phyloP scores from a whole-genome alignment of 1,284 basidiomycete genomes.

The Trichosporon asahii region DNA sequence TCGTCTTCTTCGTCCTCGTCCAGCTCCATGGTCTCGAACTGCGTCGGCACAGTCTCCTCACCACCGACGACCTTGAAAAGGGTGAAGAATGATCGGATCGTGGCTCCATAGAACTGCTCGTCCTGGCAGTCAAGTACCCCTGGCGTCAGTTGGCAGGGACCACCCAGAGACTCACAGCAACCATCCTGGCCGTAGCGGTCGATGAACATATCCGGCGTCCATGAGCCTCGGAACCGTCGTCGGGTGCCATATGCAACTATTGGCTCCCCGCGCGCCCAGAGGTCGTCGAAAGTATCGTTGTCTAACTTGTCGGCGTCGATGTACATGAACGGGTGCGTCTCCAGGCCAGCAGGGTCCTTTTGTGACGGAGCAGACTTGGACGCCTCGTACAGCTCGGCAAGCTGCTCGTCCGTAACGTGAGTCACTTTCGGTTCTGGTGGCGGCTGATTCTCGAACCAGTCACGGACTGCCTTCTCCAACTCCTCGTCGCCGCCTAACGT shows the following conservation, averaged over 20 bases:
- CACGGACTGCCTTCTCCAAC: slow-evolving; percentile 14
- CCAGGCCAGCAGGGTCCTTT: slow-evolving; percentile 40
- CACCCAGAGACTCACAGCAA: slow-evolving; percentile 55
- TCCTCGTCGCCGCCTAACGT: slow-evolving; percentile 29
- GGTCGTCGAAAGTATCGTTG: slow-evolving; percentile 61
- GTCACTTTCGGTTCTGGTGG: not conserved
- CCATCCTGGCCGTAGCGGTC: slow-evolving; percentile 63
- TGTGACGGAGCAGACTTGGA: slow-evolving; percentile 16
- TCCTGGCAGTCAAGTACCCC: slow-evolving; percentile 75
- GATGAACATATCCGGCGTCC: slow-evolving; percentile 79
- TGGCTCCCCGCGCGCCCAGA: slow-evolving; percentile 72
- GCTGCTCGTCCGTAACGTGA: slow-evolving; percentile 16
- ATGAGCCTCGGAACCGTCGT: slow-evolving; percentile 63
- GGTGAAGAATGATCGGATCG: slow-evolving; percentile 74
- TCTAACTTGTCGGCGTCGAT: slow-evolving; percentile 60
- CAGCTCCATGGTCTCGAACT: not conserved
- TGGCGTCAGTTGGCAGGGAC: slow-evolving; percentile 18
- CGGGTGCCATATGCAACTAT: slow-evolving; percentile 69
- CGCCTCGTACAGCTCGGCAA: slow-evolving; percentile 27
- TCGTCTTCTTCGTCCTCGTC: not conserved
- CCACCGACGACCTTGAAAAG: slow-evolving; percentile 64
- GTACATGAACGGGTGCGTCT: slow-evolving; percentile 39
- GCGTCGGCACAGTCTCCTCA: not conserved
- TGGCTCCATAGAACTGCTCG: slow-evolving; percentile 61
- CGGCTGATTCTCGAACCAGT: slow-evolving; percentile 9